Conservation (phyloP, 352 stramenopile genomes). For the Globisporangium okanoganense region DNA sequence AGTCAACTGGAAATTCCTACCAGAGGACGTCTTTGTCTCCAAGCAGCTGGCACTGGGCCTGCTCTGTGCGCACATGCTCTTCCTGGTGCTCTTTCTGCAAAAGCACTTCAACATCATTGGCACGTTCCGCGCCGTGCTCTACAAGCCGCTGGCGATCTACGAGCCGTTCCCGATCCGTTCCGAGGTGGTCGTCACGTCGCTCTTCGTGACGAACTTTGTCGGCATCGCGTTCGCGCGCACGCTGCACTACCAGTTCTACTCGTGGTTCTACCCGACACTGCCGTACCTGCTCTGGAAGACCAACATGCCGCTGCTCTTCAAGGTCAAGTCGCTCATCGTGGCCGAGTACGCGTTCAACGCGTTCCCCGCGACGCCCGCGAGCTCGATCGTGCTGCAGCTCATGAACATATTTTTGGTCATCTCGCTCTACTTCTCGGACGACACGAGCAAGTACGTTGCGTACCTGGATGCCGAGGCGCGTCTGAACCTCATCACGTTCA, state of each 20-base stretch:
- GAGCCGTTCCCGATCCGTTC: conserved; percentile 79
- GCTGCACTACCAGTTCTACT: conserved; percentile 98
- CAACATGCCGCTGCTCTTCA: conserved; percentile 77
- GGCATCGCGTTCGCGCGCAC: conserved; percentile 96
- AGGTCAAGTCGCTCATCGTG: conserved; percentile 75
- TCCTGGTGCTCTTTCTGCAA: conserved; percentile 73
- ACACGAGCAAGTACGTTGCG: conserved; percentile 53
- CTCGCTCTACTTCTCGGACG: conserved; percentile 68
- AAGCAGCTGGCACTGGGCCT: conserved; percentile 59
- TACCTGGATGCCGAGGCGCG: conserved; percentile 79
- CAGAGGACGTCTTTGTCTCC: conserved; percentile 74
- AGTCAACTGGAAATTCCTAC: conserved; percentile 96
- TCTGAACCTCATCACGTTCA: conserved; percentile 57
- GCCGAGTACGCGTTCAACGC: conserved; percentile 95
- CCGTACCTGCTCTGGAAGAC: conserved; percentile 93
- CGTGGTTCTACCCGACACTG: conserved; percentile 96
- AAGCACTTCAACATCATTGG: conserved; percentile 82
- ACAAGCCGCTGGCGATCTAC: conserved; percentile 68
- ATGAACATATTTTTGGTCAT: conserved; percentile 85
- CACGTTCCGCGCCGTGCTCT: conserved; percentile 64
- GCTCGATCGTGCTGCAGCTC: conserved; percentile 91
- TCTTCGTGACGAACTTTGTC: conserved; percentile 95
- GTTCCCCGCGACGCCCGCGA: conserved; percentile 91
- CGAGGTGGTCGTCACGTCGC: conserved; percentile 79
- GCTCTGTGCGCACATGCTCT: conserved; percentile 55